phyloP scores from a whole-genome alignment of 257 asterid species.

The Knoxia roxburghii region DNA sequence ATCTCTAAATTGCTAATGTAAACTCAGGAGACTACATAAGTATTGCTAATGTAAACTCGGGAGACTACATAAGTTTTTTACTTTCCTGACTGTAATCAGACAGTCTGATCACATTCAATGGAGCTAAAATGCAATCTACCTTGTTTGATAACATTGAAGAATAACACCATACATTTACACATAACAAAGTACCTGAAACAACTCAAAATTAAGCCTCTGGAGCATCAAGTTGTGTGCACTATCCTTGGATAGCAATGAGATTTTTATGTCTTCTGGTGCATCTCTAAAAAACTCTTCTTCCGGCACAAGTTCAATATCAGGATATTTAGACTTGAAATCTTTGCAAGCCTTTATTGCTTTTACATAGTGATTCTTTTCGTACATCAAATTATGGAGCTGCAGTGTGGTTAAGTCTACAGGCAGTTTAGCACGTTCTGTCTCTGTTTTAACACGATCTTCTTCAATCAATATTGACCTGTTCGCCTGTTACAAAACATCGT shows the following conservation, averaged over 20 bases:
- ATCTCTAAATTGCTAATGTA: background rate
- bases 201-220: slow-evolving; percentile 89
- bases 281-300: slow-evolving; percentile 81
- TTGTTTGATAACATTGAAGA: background rate
- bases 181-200: slow-evolving; percentile 54
- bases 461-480: slow-evolving; percentile 94
- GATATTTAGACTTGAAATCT: slow-evolving; percentile 85
- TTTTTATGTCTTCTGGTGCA: slow-evolving; percentile 79
- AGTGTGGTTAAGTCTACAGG: slow-evolving; percentile 82
- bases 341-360: slow-evolving; percentile 97
- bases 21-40: background rate
- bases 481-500: slow-evolving; percentile 41
- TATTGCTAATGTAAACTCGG: background rate
- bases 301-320: slow-evolving; percentile 83
- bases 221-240: slow-evolving; percentile 79
- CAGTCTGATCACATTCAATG: background rate
- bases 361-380: slow-evolving; percentile 90
- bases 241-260: slow-evolving; percentile 53
- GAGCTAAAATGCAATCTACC: background rate
- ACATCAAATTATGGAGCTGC: slow-evolving; percentile 95
- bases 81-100: background rate
- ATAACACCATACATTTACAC: background rate
- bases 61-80: background rate
- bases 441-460: slow-evolving; percentile 83
- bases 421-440: slow-evolving; percentile 85